Base-by-base conservation (phyloP, 1,284 basidiomycete species). In the Inonotus hispidus region DNA sequence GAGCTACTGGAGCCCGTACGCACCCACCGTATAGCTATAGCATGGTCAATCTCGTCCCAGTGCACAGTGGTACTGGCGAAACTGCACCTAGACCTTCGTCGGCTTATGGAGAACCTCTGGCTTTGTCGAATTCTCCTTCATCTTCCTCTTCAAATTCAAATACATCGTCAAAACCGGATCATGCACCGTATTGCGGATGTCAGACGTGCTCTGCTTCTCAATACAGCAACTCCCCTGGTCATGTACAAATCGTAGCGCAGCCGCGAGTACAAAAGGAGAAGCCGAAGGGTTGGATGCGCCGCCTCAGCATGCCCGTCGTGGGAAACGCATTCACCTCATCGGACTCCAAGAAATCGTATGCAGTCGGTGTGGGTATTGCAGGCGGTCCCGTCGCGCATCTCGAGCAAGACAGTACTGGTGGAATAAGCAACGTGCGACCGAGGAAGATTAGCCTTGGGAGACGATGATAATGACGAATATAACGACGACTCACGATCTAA, bases 251-350 rank as follows among this genome's bases (percentile, higher is more conserved):
- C 54, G 58, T 19, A 55, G 54, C 59, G 32, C 59, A 58, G 56
- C 77, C 79, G 13, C 11, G 38, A 14, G 75, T 73, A 25, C 59
- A 61, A 37, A 61, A 50, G 45, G 81, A 84, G 66, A 87, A 85
- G 65, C 78, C 82, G 8, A 87, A 81, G 66, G 81, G 85, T 0
- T 91, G 89, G 88, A 88, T 90, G 64, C 74, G 87, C 41, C 75
- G 88, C 59, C 70, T 91, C 61, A 91, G 88, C 66, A 88, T 90
- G 87, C 88, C 88, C 1, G 81, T 81, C 1, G 79, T 84, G 27
- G 75, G 77, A 21, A 78, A 78, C 58, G 79, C 82, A 21, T 83
- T 87, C 67, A 78, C 76, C 4, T 66, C 68, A 13, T 63, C 63
- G 21, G 73, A 74, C 38, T 70, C 71, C 8, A 56, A 61, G 56